Evolutionary conservation across 345 rosid genomes (phyloP).

Genomic region (Linum tenue): DNA sequence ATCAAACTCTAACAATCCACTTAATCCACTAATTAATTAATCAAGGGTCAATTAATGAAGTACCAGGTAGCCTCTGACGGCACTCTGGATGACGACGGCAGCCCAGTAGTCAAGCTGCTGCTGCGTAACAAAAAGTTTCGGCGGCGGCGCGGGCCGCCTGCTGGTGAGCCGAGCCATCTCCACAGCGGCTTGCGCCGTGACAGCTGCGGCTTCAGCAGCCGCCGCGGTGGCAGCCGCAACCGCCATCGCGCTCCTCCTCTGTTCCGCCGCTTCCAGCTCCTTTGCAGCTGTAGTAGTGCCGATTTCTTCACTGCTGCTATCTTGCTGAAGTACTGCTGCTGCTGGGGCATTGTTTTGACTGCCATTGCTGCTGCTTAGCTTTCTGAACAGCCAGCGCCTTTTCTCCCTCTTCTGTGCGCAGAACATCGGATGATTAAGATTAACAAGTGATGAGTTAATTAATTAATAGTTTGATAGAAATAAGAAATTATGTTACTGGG

Average conservation of each 20-base stretch:
- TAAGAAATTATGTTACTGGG: not conserved
- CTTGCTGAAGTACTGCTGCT: not conserved
- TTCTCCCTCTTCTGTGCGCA: slow-evolving; percentile 19
- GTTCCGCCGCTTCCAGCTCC: not conserved
- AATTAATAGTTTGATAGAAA: not conserved
- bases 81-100: slow-evolving; percentile 21
- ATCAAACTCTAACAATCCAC: not conserved
- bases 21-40: not conserved
- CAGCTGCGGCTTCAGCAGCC: slow-evolving; percentile 14
- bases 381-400: slow-evolving; percentile 22
- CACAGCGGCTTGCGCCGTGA: slow-evolving; percentile 11
- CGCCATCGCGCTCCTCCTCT: slow-evolving; percentile 8
- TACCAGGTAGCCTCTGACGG: slow-evolving; percentile 25
- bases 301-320: not conserved
- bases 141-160: slow-evolving; percentile 3
- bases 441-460: not conserved
- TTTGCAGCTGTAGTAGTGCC: not conserved
- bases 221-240: slow-evolving; percentile 10
- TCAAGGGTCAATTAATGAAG: not conserved
- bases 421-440: not conserved
- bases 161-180: slow-evolving; percentile 13
- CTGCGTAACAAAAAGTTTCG: not conserved
- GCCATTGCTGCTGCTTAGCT: not conserved
- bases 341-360: slow-evolving; percentile 19
- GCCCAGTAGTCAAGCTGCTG: slow-evolving; percentile 7